Base-by-base conservation (phyloP, 139 green algal species). In the Chlorella ohadii region DNA sequence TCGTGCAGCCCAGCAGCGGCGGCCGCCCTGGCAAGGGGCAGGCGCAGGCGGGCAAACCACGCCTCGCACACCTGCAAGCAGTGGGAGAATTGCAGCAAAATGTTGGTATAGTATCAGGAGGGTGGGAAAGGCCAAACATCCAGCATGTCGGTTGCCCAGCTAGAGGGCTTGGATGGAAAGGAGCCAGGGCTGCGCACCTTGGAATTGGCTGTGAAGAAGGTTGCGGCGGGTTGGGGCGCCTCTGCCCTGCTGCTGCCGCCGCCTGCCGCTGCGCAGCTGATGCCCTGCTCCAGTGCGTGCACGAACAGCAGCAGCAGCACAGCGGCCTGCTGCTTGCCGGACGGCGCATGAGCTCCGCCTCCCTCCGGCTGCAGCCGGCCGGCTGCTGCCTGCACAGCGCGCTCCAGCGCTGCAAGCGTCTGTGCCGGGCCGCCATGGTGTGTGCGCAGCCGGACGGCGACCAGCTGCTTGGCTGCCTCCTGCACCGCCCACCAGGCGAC, bases 351-450 rank as follows among this genome's bases (percentile, higher is more conserved):
- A 31, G 22, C 68, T 57, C 28, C 72, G 23, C 47, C 70, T 79
- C 28, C n/a, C 9, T 79, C 27, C 41, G 41, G 47, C 17, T 82
- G 78, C 33, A 75, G 63, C 27, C 20, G 66, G 25, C 33, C 65
- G 16, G 41, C 63, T 5, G 77, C 67, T 33, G 80, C 72, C 51
- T 92, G 88, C 56, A 96, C 66, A 59, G 90, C 70, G 20, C 78
- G 55, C 65, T 98, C 94, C 38, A 98, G 44, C 13, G 88, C 88
- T 27, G 82, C 88, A 47, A 98, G 91, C 23, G 87, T 97, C 64
- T 97, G 90, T 15, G 87, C 88, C 0, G 95, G 88, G 1, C 90
- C 91, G 27, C 95, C 95, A 19, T 93, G 28, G 57, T 96, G 93
- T 0, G 93, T 95, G 28, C 89, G 86, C 84, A 97, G 84, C n/a